phyloP scores from a whole-genome alignment of 2,329 filamentous ascomycete genomes.

The Xylaria digitata region DNA sequence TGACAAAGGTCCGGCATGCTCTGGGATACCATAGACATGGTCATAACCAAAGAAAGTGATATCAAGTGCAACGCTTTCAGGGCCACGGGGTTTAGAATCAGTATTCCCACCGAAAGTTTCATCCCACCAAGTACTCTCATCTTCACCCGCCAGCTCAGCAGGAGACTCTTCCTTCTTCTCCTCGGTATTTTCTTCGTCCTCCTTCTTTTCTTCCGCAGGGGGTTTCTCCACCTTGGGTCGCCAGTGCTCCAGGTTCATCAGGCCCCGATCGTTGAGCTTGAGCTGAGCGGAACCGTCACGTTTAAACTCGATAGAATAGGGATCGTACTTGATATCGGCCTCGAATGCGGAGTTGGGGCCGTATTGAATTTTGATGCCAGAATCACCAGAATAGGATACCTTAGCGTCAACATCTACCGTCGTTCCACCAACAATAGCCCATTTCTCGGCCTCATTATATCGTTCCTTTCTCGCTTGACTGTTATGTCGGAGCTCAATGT shows the following conservation, averaged over 20 bases:
- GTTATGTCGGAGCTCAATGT: conserved; percentile 86
- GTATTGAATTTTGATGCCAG: conserved; percentile 80
- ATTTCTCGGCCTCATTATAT: conserved; percentile 91
- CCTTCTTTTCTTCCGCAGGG: conserved; percentile 60
- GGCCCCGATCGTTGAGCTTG: conserved; percentile 87
- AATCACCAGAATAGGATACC: conserved; percentile 72
- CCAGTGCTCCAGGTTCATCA: conserved; percentile 97
- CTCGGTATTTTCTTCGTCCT: conserved; percentile 60
- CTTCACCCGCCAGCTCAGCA: conserved; percentile 59
- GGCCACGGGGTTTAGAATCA: conserved; percentile 92
- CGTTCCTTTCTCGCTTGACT: conserved; percentile 89
- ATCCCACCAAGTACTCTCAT: conserved; percentile 97
- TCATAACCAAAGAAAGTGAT: conserved; percentile 92
- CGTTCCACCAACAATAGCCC: conserved; percentile 86
- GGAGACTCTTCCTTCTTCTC: conserved; percentile 56
- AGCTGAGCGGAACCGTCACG: conserved; percentile 84
- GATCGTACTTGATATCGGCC: conserved; percentile 83
- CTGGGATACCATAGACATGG: conserved; percentile 93
- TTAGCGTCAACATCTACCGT: conserved; percentile 77
- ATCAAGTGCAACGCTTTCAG: conserved; percentile 90
- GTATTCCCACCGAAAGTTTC: conserved; percentile 96
- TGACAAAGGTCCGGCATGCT: conserved; percentile 89
- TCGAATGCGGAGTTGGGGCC: conserved; percentile 81
- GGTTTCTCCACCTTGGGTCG: conserved; percentile 80
- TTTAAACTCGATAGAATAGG: conserved; percentile 88